phyloP scores from a whole-genome alignment of 345 rosid genomes.

The Euphorbia pulcherrima region DNA sequence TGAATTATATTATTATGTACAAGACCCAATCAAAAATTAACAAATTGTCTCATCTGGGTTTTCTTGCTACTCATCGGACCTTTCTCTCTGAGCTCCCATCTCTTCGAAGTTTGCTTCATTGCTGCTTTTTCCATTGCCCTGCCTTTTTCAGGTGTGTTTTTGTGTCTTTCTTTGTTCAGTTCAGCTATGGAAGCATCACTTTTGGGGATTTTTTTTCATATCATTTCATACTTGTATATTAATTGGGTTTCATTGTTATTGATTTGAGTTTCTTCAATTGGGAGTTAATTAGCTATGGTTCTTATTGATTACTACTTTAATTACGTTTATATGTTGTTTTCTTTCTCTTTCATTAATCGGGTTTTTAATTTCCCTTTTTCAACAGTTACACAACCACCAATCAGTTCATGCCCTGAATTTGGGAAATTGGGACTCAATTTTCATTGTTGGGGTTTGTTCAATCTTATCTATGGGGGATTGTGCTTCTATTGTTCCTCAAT shows the following conservation, averaged over 20 bases:
- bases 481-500: conserved; percentile 22
- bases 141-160: neutral
- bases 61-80: neutral
- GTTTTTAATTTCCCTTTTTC: conserved; percentile 2
- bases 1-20: too few species aligned
- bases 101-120: neutral
- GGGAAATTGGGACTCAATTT: conserved; percentile 7
- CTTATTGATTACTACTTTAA: neutral
- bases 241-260: neutral
- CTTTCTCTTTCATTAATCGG: neutral
- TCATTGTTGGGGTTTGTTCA: conserved; percentile 5
- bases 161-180: neutral
- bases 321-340: neutral
- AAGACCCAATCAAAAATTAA: neutral
- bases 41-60: neutral
- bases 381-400: neutral
- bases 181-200: neutral
- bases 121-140: conserved; percentile 1
- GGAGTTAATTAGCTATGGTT: neutral
- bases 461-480: conserved; percentile 45
- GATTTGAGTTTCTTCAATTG: too few species aligned
- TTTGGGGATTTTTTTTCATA: neutral
- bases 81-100: neutral
- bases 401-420: conserved; percentile 2
- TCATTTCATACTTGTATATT: neutral